These are phyloP conservation scores for Ambrosiella beaveri DNA, from an alignment of 2,329 filamentous ascomycete species.

Conservation along the genomic window DNA sequence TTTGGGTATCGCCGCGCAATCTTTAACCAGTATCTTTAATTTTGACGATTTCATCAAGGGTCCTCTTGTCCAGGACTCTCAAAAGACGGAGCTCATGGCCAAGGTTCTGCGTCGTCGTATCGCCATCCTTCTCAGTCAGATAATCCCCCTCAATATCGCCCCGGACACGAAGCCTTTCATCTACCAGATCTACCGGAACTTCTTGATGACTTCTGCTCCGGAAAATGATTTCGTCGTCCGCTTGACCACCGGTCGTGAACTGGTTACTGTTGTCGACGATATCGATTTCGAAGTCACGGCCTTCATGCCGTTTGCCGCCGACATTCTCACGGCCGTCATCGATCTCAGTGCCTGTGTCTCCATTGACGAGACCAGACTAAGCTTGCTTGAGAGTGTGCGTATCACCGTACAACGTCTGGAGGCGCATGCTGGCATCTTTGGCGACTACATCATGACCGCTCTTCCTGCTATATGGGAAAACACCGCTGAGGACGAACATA, in stretches of 20 bases:
- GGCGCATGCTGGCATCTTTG: slow-evolving; percentile 46
- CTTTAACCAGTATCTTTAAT: slow-evolving; percentile 58
- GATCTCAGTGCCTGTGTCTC: slow-evolving; percentile 63
- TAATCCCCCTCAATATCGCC: slow-evolving; percentile 64
- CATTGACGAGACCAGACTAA: slow-evolving; percentile 76
- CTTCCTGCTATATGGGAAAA: slow-evolving; percentile 73
- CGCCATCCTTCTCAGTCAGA: slow-evolving; percentile 75
- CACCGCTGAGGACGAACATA: slow-evolving; percentile 61
- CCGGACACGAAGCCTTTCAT: slow-evolving; percentile 52
- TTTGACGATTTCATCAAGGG: slow-evolving; percentile 65
- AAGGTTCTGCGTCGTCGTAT: slow-evolving; percentile 76
- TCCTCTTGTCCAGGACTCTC: slow-evolving; percentile 63
- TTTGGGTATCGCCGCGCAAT: slow-evolving; percentile 67
- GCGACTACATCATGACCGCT: slow-evolving; percentile 65
- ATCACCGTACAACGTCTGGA: slow-evolving; percentile 70
- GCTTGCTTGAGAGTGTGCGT: slow-evolving; percentile 71
- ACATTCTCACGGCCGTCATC: slow-evolving; percentile 57
- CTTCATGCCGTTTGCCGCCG: slow-evolving; percentile 62
- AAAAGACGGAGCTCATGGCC: slow-evolving; percentile 42
- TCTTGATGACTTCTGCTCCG: slow-evolving; percentile 60
- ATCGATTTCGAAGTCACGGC: slow-evolving; percentile 59
- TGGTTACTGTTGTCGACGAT: slow-evolving; percentile 66
- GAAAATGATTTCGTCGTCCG: slow-evolving; percentile 83
- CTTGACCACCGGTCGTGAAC: slow-evolving; percentile 73
- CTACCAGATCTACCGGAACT: slow-evolving; percentile 77